These are phyloP conservation scores for Sugiyamaella valdiviana DNA, from an alignment of 805 yeast species.

Conservation along the genomic window DNA sequence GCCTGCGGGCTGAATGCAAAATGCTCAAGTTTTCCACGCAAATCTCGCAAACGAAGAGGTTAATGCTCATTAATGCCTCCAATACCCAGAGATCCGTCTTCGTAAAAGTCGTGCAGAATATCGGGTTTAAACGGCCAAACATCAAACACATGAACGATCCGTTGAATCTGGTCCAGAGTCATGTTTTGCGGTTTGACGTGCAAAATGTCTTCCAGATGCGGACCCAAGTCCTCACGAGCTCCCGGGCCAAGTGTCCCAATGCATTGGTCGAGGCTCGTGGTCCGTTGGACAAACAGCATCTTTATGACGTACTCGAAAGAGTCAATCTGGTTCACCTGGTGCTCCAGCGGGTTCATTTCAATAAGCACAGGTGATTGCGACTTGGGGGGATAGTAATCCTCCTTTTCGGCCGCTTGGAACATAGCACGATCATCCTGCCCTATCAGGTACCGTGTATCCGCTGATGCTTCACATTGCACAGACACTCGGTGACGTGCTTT, in stretches of 20 bases:
- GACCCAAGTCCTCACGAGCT: constrained; percentile 41
- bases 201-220: constrained; percentile 34
- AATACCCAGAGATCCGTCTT: constrained; percentile 21
- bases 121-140: constrained; percentile 87
- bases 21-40: no score
- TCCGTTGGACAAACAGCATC: constrained; percentile 46
- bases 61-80: not conserved
- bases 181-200: constrained; percentile 45
- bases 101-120: constrained; percentile 38
- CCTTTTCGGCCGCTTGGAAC: not conserved
- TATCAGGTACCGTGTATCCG: constrained; percentile 55
- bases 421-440: constrained; percentile 17
- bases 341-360: constrained; percentile 48
- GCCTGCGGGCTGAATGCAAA: no score
- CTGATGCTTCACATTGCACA: constrained; percentile 55
- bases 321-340: constrained; percentile 41
- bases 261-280: constrained; percentile 41
- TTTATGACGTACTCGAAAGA: constrained; percentile 64
- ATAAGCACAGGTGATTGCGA: constrained; percentile 40
- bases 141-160: constrained; percentile 47
- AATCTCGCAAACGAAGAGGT: no score
- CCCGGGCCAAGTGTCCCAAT: constrained; percentile 72
- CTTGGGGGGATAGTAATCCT: constrained; percentile 13
- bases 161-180: constrained; percentile 47
- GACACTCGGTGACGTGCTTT: constrained; percentile 55